Evolutionary conservation across 768 basidiomycete species (phyloP).

Genomic region (Macrocybe gigantea): DNA sequence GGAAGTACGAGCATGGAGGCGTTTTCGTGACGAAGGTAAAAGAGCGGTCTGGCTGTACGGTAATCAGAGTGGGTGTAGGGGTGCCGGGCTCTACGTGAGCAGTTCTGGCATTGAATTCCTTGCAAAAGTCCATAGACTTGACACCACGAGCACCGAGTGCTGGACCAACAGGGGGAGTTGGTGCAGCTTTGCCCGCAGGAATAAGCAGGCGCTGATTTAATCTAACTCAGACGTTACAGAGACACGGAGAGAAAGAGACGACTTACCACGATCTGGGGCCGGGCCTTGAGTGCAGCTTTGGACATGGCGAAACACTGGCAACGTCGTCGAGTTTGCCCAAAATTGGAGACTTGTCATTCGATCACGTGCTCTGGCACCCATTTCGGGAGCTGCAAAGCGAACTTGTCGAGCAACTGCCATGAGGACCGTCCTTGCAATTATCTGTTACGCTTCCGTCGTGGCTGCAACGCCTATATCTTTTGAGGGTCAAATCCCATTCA

Average conservation of each 20-base stretch:
- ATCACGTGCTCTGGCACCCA: constrained; percentile 7
- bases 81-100: constrained; percentile 80
- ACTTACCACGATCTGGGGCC: constrained; percentile 74
- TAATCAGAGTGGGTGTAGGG: constrained; percentile 89
- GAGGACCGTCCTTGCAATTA: constrained; percentile 41
- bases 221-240: constrained; percentile 9
- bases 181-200: constrained; percentile 91
- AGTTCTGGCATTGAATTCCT: constrained; percentile 98
- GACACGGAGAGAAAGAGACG: constrained; percentile 2
- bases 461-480: constrained; percentile 31
- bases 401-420: constrained; percentile 23
- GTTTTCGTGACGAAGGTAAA: constrained; percentile 93
- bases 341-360: constrained; percentile 2
- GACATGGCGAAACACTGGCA: constrained; percentile 45
- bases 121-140: constrained; percentile 99
- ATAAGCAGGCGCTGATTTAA: constrained; percentile 69
- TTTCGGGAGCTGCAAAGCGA: not conserved
- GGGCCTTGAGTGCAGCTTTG: constrained; percentile 53
- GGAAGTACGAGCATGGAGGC: constrained; percentile 83
- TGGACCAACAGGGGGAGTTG: constrained; percentile 94
- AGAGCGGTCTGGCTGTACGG: constrained; percentile 89
- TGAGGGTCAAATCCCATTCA: constrained; percentile 34
- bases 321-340: not conserved
- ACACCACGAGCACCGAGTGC: constrained; percentile 97
- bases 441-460: constrained; percentile 25